These are phyloP conservation scores for Austroboletus novae-zelandiae DNA, from an alignment of 1,284 basidiomycete species.

Conservation along the genomic window DNA sequence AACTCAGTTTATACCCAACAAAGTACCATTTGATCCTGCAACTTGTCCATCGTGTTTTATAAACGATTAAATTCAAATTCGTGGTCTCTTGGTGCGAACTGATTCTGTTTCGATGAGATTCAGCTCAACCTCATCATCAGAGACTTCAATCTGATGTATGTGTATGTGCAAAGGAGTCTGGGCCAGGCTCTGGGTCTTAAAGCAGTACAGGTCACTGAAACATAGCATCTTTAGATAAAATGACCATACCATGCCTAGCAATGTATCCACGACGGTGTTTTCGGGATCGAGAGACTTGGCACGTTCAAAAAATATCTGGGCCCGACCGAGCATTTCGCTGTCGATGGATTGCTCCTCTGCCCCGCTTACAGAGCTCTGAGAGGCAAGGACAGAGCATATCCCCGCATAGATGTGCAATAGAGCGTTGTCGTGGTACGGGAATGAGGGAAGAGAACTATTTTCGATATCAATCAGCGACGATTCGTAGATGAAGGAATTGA, in stretches of 20 bases:
- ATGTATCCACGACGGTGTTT: slow-evolving; percentile 52
- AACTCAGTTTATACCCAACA: too few species aligned
- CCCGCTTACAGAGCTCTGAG: slow-evolving; percentile 35
- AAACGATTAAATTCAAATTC: slow-evolving; percentile 10
- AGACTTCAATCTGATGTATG: slow-evolving; percentile 31
- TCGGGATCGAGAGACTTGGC: slow-evolving; percentile 57
- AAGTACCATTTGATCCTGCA: too few species aligned
- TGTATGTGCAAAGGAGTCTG: slow-evolving; percentile 10
- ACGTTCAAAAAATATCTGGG: slow-evolving; percentile 63
- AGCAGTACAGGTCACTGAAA: background rate
- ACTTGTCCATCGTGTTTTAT: too few species aligned
- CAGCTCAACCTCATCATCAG: slow-evolving; percentile 42
- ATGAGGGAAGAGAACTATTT: slow-evolving; percentile 75
- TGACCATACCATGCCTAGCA: slow-evolving; percentile 45
- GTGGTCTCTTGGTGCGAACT: slow-evolving; percentile 15
- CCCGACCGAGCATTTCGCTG: slow-evolving; percentile 47
- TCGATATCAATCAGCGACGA: slow-evolving; percentile 8
- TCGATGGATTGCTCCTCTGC: slow-evolving; percentile 12
- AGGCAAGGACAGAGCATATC: slow-evolving; percentile 61
- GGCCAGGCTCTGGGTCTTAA: slow-evolving; percentile 22
- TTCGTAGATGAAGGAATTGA: slow-evolving; percentile 2
- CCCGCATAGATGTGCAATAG: slow-evolving; percentile 82
- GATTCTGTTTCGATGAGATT: slow-evolving; percentile 13
- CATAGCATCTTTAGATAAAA: slow-evolving; percentile 2
- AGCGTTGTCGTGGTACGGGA: slow-evolving; percentile 81